Base-by-base conservation (phyloP, 306 rosid species). In the Vicia sativa region DNA sequence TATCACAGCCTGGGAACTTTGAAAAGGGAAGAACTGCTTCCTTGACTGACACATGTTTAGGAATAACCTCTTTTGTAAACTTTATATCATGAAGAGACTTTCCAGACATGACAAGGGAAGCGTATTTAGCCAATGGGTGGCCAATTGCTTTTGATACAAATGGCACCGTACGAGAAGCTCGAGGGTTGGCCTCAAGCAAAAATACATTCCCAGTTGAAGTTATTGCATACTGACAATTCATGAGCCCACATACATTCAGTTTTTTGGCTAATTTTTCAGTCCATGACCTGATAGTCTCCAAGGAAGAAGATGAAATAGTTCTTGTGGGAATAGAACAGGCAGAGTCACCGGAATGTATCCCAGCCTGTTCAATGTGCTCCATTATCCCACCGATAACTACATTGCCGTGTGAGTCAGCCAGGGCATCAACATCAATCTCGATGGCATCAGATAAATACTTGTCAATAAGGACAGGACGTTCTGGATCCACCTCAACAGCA, bases 281-380 rank as follows among this genome's bases (percentile, higher is more conserved):
- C 99, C 99, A 95, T 7, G 81, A 74, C 82, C 97, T 84, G 56
- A 95, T 95, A 41, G 80, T 88, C 28, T 87, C 84, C 76, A 90
- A 80, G 83, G 95, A 82, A 58, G 96, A 80, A 46, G 89, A 45
- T 61, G 95, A 79, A 64, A 90, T 72, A 16, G 95, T 88, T 81
- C 88, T 86, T 5, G 96, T 91, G 21, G 97, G 99, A 61, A 95
- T 72, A 11, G 87, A 85, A 76, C 99, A 95, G 31, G 99, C 99
- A 39, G 99, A 95, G 74, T 91, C 97, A 16, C 99, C 99, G 25
- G 99, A 95, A 74, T 95, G 97, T 68, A 95, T 95, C 44, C 97
- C 97, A 50, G 99, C 97, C 79, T 90, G 97, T 82, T 95, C 99
- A 62, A 95, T 95, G 87, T 95, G 99, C 87, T 95, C 99, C 99